These are phyloP conservation scores for Quercus ilex DNA, from an alignment of 306 rosid genomes.

Conservation along the genomic window DNA sequence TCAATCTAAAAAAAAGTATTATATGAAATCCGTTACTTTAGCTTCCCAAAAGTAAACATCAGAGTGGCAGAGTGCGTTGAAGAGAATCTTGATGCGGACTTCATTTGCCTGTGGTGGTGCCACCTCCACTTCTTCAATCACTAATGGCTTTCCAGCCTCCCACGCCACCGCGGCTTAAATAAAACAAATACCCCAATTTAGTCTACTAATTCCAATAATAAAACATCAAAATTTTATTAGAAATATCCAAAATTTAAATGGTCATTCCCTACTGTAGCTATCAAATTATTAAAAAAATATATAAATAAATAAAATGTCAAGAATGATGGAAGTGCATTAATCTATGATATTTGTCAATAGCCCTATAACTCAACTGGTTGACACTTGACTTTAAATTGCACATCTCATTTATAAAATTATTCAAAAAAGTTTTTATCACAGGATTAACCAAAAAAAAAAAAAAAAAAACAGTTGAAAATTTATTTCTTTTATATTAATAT, in stretches of 20 bases:
- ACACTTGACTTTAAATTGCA: no score
- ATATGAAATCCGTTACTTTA: conserved; percentile 3
- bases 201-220: not conserved
- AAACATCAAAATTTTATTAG: not conserved
- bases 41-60: conserved; percentile 43
- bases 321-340: no score
- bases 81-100: conserved; percentile 35
- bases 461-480: not conserved
- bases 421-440: no score
- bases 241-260: not conserved
- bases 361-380: rapidly evolving
- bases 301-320: no score
- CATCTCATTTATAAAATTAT: no score
- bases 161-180: conserved; percentile 34
- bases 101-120: conserved; percentile 34
- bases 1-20: not conserved
- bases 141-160: conserved; percentile 40
- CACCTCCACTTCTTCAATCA: conserved; percentile 35
- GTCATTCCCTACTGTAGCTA: not conserved
- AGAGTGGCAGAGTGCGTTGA: conserved; percentile 30
- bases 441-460: no score
- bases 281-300: no score
- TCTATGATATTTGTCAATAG: no score
- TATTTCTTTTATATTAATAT: not conserved
- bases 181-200: not conserved